Percentiles rank a stretch among this genome's conserved stretches.
These are phyloP conservation scores for Tripterygium wilfordii DNA, from an alignment of 177 flowering plant species.

Conservation along the genomic window DNA sequence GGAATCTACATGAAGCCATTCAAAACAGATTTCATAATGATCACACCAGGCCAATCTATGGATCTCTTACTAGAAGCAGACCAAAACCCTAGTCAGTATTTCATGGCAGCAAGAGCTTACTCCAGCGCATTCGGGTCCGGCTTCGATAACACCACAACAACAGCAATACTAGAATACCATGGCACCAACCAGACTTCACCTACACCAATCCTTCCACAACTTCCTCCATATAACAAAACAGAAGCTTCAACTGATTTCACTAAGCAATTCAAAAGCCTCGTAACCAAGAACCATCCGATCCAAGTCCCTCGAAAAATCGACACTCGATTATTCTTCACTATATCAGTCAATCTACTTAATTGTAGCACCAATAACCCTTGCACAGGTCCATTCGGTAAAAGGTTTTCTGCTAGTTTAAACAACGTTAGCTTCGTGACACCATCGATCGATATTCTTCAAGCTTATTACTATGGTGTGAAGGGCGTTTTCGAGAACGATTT, in stretches of 20 bases:
- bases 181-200: neutral
- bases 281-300: slow-evolving; percentile 4
- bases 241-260: slow-evolving; percentile 5
- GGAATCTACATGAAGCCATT: slow-evolving; percentile 28
- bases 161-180: slow-evolving; percentile 15
- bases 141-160: slow-evolving; percentile 17
- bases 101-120: slow-evolving; percentile 19
- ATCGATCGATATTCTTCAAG: slow-evolving; percentile 10
- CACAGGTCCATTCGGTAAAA: slow-evolving; percentile 8
- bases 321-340: slow-evolving; percentile 4
- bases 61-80: slow-evolving; percentile 14
- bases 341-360: slow-evolving; percentile 9
- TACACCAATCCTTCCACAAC: slow-evolving; percentile 6
- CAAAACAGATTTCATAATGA: slow-evolving; percentile 12
- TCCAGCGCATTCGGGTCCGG: neutral
- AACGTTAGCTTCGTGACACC: slow-evolving; percentile 26
- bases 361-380: slow-evolving; percentile 9
- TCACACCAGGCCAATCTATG: slow-evolving; percentile 22
- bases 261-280: slow-evolving; percentile 10
- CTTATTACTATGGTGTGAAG: slow-evolving; percentile 13
- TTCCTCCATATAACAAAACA: slow-evolving; percentile 14
- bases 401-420: slow-evolving; percentile 18
- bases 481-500: slow-evolving; percentile 15
- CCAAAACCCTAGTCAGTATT: slow-evolving; percentile 12
- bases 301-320: slow-evolving; percentile 5